These are phyloP conservation scores for Diospyros lotus DNA, from an alignment of 148 eudicot genomes.

Conservation along the genomic window DNA sequence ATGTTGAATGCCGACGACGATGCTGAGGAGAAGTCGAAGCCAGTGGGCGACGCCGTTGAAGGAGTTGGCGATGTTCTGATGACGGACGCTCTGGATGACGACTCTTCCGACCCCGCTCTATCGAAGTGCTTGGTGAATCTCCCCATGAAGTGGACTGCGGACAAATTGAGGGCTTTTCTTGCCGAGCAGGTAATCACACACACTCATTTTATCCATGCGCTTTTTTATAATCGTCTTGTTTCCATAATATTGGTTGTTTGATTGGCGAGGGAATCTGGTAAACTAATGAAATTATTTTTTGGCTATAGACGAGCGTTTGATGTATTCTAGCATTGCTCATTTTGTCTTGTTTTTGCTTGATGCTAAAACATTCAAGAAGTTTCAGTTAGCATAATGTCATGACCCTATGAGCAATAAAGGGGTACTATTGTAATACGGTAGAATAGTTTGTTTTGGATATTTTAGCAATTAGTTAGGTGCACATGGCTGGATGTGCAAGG, in stretches of 20 bases:
- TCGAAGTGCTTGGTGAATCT: constrained; percentile 65
- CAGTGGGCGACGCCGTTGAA: constrained; percentile 7
- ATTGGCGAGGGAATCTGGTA: not conserved
- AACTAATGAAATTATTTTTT: not conserved
- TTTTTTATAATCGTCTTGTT: not conserved
- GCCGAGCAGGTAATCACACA: constrained; percentile 40
- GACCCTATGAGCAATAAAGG: too few species aligned
- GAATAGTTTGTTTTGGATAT: too few species aligned
- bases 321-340: not conserved
- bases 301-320: too few species aligned
- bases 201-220: not conserved
- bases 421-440: too few species aligned
- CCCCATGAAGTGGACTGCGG: constrained; percentile 71
- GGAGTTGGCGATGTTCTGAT: constrained; percentile 41
- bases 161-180: constrained; percentile 52
- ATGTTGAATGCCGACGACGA: constrained; percentile 26
- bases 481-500: too few species aligned
- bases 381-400: too few species aligned
- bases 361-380: not conserved
- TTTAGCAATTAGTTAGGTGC: too few species aligned
- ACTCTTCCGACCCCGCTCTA: constrained; percentile 31
- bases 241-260: constrained; percentile 4
- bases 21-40: constrained; percentile 20
- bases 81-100: constrained; percentile 54
- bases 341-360: not conserved